Conservation (phyloP, 805 yeast genomes). For the Sugiyamaella floridensis region DNA sequence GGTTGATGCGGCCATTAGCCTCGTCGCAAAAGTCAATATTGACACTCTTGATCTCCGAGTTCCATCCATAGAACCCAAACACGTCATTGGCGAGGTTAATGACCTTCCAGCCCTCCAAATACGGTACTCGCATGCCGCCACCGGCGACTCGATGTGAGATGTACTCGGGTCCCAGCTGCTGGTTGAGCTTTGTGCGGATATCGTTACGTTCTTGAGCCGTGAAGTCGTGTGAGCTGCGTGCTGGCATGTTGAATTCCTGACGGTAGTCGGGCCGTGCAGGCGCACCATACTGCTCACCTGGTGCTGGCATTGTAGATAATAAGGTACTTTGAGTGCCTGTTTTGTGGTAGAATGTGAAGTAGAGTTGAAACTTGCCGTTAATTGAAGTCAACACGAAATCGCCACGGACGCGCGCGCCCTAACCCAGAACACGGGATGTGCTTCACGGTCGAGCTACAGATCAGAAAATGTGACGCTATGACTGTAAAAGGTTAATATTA, state of each 20-base stretch:
- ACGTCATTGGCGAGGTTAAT: constrained; percentile 65
- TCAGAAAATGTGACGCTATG: too few relatives aligned
- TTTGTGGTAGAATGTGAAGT: too few relatives aligned
- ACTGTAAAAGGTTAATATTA: too few relatives aligned
- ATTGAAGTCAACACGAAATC: too few relatives aligned
- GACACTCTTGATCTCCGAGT: constrained; percentile 49
- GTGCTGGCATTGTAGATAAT: not conserved
- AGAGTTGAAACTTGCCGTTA: too few relatives aligned
- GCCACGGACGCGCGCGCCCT: too few relatives aligned
- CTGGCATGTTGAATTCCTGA: not conserved
- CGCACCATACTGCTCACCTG: not conserved
- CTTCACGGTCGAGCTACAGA: too few relatives aligned
- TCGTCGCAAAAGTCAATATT: constrained; percentile 45
- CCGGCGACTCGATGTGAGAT: constrained; percentile 53
- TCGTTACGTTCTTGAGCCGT: not conserved
- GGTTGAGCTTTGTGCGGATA: constrained; percentile 18
- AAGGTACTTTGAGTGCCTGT: too few relatives aligned
- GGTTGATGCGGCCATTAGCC: constrained; percentile 11
- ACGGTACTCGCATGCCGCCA: constrained; percentile 46
- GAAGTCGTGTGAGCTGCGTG: not conserved
- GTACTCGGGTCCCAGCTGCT: constrained; percentile 32
- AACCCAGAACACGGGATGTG: too few relatives aligned
- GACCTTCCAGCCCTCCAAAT: constrained; percentile 70
- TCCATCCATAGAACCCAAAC: constrained; percentile 78
- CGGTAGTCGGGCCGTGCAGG: not conserved